Conservation (phyloP, 441 rosid genomes). For the Adansonia grandidieri region DNA sequence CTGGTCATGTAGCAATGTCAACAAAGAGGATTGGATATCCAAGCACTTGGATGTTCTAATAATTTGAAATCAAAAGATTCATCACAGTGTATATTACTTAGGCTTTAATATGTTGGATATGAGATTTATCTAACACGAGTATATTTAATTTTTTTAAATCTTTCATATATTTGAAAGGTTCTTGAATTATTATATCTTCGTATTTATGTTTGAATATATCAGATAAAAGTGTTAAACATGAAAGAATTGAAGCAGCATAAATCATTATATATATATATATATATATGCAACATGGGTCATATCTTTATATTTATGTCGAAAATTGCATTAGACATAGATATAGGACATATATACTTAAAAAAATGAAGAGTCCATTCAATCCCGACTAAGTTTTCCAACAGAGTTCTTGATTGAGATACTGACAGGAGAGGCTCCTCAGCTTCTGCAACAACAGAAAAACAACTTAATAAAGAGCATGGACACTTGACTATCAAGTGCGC, state of each 20-base stretch:
- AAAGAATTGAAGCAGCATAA: too few relatives aligned
- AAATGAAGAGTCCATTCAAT: constrained; percentile 30
- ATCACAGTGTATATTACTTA: neutral
- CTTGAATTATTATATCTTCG: too few relatives aligned
- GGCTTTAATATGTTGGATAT: too few relatives aligned
- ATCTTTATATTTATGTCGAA: too few relatives aligned
- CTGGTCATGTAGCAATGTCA: neutral
- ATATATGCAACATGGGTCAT: neutral
- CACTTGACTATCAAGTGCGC: neutral
- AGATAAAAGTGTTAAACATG: too few relatives aligned
- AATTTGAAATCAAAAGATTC: neutral
- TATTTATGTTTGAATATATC: too few relatives aligned
- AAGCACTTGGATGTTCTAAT: neutral
- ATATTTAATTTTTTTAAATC: too few relatives aligned
- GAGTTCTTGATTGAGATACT: constrained; percentile 53
- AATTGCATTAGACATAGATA: too few relatives aligned
- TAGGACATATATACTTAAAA: too few relatives aligned
- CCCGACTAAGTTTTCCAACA: constrained; percentile 60
- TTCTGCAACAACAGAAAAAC: constrained; percentile 45
- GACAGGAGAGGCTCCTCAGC: constrained; percentile 56
- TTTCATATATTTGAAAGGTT: too few relatives aligned
- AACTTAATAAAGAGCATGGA: constrained; percentile 1
- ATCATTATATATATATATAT: neutral
- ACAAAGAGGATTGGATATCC: neutral
- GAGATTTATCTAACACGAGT: too few relatives aligned